A percentile compares a stretch with the other conserved stretches of the same genome.
Evolutionary conservation across 495 filamentous ascomycete genomes (phyloP).

Genomic region (Penicillium silybi): DNA sequence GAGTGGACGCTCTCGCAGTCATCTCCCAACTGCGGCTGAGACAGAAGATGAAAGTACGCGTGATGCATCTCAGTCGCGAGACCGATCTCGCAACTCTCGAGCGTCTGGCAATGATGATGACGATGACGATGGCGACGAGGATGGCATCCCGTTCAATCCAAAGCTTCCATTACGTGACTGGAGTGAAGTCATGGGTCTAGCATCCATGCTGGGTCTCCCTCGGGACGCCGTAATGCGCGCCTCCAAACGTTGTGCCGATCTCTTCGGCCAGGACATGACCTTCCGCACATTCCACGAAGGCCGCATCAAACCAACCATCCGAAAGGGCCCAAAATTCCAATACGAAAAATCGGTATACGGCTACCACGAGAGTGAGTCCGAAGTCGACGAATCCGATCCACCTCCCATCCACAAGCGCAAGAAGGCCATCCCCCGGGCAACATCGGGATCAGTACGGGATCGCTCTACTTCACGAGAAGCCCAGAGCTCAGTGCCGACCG

Average conservation of each 20-base stretch:
- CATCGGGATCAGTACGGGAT: not conserved
- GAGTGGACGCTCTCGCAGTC: constrained; percentile 7
- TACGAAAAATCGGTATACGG: constrained; percentile 21
- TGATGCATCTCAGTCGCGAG: constrained; percentile 16
- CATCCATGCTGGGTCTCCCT: constrained; percentile 64
- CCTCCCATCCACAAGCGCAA: constrained; percentile 3
- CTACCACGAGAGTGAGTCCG: constrained; percentile 22
- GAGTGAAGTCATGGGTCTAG: constrained; percentile 74
- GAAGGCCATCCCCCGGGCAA: not conserved
- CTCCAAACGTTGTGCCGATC: constrained; percentile 61
- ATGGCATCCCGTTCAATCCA: not conserved
- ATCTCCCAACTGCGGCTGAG: constrained; percentile 1
- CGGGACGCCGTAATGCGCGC: constrained; percentile 58
- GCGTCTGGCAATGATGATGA: not conserved
- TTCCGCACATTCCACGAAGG: constrained; percentile 55
- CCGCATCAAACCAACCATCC: constrained; percentile 19
- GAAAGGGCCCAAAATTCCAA: too few relatives aligned
- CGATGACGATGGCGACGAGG: not conserved
- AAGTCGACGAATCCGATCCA: constrained; percentile 3
- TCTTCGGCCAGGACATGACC: constrained; percentile 64
- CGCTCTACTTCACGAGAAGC: not conserved
- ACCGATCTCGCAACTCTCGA: constrained; percentile 9
- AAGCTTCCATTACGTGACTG: constrained; percentile 62
- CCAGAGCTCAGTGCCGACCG: not conserved
- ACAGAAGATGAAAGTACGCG: constrained; percentile 6